These are phyloP conservation scores for Phalaenopsis hybrid DNA, from an alignment of 116 monocot species.

Conservation along the genomic window DNA sequence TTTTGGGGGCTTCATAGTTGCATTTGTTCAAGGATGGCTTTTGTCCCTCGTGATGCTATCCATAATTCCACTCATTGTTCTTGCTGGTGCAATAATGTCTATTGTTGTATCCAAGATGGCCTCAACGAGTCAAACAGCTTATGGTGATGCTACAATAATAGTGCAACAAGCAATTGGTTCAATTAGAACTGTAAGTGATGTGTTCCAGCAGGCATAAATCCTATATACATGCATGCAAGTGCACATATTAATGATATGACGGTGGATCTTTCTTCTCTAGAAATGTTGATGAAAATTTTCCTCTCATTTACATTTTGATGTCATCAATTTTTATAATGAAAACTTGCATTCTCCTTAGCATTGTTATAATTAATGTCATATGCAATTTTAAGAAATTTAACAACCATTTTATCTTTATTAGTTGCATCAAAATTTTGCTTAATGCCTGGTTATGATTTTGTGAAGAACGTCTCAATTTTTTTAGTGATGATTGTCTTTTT, in stretches of 20 bases:
- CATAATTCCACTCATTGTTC: no score
- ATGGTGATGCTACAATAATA: no score
- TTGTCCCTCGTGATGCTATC: no score
- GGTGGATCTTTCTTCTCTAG: background rate
- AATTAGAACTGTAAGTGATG: constrained; percentile 39
- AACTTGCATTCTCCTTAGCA: background rate
- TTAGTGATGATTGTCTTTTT: no score
- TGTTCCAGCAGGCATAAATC: background rate
- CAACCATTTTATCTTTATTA: background rate
- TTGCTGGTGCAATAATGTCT: no score
- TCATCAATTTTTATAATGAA: background rate
- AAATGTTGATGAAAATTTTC: background rate
- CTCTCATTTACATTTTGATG: background rate
- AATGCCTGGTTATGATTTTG: no score
- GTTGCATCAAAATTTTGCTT: background rate
- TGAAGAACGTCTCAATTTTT: no score
- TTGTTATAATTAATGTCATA: background rate
- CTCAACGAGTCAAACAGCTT: no score
- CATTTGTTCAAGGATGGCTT: no score
- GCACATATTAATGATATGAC: no score
- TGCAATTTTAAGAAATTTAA: background rate
- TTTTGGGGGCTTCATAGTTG: background rate
- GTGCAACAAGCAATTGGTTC: constrained; percentile 29
- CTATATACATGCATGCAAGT: background rate
- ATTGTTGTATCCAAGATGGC: no score